Percentiles rank a stretch among this genome's conserved stretches.
phyloP scores from a whole-genome alignment of 768 basidiomycete species.

The Termitomyces heimii region DNA sequence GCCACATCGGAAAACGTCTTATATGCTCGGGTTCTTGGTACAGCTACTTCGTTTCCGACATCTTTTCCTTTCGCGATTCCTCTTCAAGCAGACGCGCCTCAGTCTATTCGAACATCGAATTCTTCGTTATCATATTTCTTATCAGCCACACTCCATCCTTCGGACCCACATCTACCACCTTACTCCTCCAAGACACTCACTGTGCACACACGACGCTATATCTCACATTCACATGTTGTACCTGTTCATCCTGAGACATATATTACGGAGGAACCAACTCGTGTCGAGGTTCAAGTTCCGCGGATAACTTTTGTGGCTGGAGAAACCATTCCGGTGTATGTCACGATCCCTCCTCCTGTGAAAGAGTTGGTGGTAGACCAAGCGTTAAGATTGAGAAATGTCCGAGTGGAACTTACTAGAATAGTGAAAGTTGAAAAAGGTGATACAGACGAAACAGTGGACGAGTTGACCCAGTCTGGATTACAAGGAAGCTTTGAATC shows the following conservation, averaged over 20 bases:
- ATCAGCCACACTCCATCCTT: slow-evolving; percentile 58
- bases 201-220: slow-evolving; percentile 73
- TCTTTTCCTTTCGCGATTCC: slow-evolving; percentile 80
- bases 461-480: slow-evolving; percentile 20
- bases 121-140: slow-evolving; percentile 71
- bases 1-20: slow-evolving; percentile 50
- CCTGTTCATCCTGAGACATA: slow-evolving; percentile 55
- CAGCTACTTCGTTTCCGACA: slow-evolving; percentile 42
- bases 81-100: slow-evolving; percentile 72
- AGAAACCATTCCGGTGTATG: slow-evolving; percentile 74
- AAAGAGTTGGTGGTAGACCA: slow-evolving; percentile 60
- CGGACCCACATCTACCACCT: slow-evolving; percentile 27
- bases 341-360: slow-evolving; percentile 73
- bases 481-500: slow-evolving; percentile 7
- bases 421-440: slow-evolving; percentile 48
- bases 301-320: slow-evolving; percentile 64
- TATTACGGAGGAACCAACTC: slow-evolving; percentile 55
- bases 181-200: slow-evolving; percentile 51
- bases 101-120: slow-evolving; percentile 71
- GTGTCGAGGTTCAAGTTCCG: slow-evolving; percentile 65
- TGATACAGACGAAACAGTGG: slow-evolving; percentile 32
- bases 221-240: slow-evolving; percentile 54
- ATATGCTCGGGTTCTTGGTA: slow-evolving; percentile 34
- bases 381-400: slow-evolving; percentile 72
- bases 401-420: slow-evolving; percentile 75